Percentiles rank a stretch among this genome's conserved stretches.
Evolutionary conservation across 2,329 filamentous ascomycete genomes (phyloP).

Genomic region (Ustilaginoidea virens): DNA sequence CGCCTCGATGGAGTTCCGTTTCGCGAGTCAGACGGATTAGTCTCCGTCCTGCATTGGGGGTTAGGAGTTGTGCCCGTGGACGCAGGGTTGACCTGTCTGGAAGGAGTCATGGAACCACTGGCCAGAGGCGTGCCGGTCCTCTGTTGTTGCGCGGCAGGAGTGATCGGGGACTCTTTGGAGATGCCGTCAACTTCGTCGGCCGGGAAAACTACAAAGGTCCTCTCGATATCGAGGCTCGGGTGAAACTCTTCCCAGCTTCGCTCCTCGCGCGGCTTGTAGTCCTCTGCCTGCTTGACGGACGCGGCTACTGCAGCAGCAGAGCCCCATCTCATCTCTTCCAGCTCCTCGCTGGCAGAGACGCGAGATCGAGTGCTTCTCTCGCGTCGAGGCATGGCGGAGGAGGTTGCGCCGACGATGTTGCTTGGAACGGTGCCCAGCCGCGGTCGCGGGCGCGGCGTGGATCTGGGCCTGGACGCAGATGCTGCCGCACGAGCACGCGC

Average conservation of each 20-base stretch:
- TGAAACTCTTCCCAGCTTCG: slow-evolving; percentile 97
- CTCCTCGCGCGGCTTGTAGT: slow-evolving; percentile 94
- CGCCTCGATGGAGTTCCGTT: slow-evolving; percentile 19
- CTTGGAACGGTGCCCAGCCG: slow-evolving; percentile 27
- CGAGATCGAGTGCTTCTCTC: slow-evolving; percentile 42
- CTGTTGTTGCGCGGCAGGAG: slow-evolving; percentile 19
- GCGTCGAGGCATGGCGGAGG: slow-evolving; percentile 34
- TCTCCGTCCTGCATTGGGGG: slow-evolving; percentile 16
- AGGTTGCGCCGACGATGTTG: slow-evolving; percentile 19
- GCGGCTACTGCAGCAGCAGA: slow-evolving; percentile 82
- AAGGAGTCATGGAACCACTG: slow-evolving; percentile 30
- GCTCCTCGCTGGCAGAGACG: slow-evolving; percentile 32
- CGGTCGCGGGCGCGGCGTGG: too few species aligned
- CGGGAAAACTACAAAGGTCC: slow-evolving; percentile 60
- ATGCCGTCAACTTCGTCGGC: slow-evolving; percentile 76
- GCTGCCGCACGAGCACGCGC: slow-evolving; percentile 36
- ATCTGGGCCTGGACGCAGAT: slow-evolving; percentile 24
- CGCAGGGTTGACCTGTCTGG: slow-evolving; percentile 27
- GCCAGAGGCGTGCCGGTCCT: slow-evolving; percentile 12
- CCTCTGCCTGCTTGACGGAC: slow-evolving; percentile 78
- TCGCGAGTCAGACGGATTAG: slow-evolving; percentile 15
- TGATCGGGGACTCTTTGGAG: slow-evolving; percentile 22
- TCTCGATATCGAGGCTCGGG: slow-evolving; percentile 82
- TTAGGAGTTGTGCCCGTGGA: slow-evolving; percentile 28
- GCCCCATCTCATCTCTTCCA: slow-evolving; percentile 57